Evolutionary conservation across 495 filamentous ascomycete species (phyloP).

Genomic region (Trypethelium eluteriae): DNA sequence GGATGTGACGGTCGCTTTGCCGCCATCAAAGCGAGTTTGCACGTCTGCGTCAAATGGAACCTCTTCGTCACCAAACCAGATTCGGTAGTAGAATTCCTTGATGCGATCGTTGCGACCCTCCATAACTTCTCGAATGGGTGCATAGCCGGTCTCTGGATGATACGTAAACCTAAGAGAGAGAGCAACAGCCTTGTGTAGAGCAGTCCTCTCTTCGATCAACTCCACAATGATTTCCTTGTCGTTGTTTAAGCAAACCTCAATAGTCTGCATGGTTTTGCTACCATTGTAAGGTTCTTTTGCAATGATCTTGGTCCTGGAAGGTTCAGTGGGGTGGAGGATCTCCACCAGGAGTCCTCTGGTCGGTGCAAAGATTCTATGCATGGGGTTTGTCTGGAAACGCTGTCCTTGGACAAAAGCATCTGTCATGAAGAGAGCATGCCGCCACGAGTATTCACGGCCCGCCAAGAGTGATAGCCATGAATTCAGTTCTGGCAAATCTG

Average conservation of each 20-base stretch:
- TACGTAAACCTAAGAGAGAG: slow-evolving; percentile 83
- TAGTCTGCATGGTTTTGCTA: slow-evolving; percentile 68
- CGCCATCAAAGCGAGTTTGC: slow-evolving; percentile 81
- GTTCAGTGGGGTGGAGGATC: slow-evolving; percentile 68
- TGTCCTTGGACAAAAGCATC: slow-evolving; percentile 92
- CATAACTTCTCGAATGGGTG: slow-evolving; percentile 94
- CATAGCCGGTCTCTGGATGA: slow-evolving; percentile 87
- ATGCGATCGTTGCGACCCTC: slow-evolving; percentile 87
- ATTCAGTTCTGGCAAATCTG: slow-evolving; percentile 65
- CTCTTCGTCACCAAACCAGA: slow-evolving; percentile 87
- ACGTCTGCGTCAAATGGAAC: slow-evolving; percentile 78
- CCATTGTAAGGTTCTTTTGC: slow-evolving; percentile 61
- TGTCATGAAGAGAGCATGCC: slow-evolving; percentile 93
- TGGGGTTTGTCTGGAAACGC: slow-evolving; percentile 93
- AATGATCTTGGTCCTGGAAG: slow-evolving; percentile 67
- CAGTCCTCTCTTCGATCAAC: slow-evolving; percentile 84
- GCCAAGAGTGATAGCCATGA: slow-evolving; percentile 84
- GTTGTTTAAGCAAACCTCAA: slow-evolving; percentile 69
- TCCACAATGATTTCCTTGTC: slow-evolving; percentile 74
- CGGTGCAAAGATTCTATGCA: slow-evolving; percentile 82
- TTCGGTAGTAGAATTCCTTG: slow-evolving; percentile 94
- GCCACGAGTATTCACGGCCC: slow-evolving; percentile 78
- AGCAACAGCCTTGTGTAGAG: slow-evolving; percentile 65
- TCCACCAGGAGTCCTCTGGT: slow-evolving; percentile 81
- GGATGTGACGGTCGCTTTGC: slow-evolving; percentile 72